Base-by-base conservation (phyloP, 306 rosid genomes). In the Lathyrus tuberosus region DNA sequence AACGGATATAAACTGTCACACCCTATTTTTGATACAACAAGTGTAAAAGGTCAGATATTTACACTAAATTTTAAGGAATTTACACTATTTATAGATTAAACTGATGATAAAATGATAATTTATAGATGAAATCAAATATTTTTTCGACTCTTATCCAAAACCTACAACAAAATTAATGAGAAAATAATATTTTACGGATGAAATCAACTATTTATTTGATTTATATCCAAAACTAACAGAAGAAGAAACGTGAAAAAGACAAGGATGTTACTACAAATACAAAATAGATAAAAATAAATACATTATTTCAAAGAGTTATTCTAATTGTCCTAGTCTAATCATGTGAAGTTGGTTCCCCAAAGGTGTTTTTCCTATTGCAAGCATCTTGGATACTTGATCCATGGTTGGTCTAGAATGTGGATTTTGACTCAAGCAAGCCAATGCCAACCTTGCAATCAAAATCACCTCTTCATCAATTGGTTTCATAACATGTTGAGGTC, bases 281-380 rank as follows among this genome's bases (percentile, higher is more conserved):
- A 58, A 58, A 35, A 1, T 30, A 30, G 18, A 58, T n/a, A n/a
- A n/a, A n/a, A n/a, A n/a, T n/a, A n/a, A n/a, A n/a, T n/a, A n/a
- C n/a, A n/a, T 11, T n/a, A 31, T 35, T 35, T 30, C 68, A 12
- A 46, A 26, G 18, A 53, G 37, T 72, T 33, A 78, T 1, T 56
- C 53, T 10, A 66, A 75, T 59, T 80, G 67, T 59, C 67, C 81
- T 11, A 80, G 38, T 65, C 17, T 80, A 6, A 60, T 51, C 17
- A 5, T 12, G 7, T 31, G 26, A 31, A 76, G 62, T 6, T 47
- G 41, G 28, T 12, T 10, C 6, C 2, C 3, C 17, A n/a, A n/a
- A 53, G 52, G 49, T 61, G 75, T 61, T 13, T 49, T 69, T 22
- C 49, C 70, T 31, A 40, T 38, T 66, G 44, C 47, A 51, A 76